Conservation (phyloP, 441 rosid genomes). For the Pelargonium myrrhifolium region DNA sequence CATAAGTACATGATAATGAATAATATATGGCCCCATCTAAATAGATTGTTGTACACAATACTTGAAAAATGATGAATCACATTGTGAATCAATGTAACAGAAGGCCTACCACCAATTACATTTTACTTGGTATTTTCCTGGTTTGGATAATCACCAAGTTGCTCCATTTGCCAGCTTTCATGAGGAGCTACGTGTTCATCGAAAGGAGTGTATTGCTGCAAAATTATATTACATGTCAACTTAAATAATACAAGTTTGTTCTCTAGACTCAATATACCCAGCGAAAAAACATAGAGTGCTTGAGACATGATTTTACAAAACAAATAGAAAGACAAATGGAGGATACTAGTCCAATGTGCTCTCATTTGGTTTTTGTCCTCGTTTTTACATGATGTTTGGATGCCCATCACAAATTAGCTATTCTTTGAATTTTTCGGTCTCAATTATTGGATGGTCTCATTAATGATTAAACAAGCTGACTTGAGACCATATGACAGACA, state of each 20-base stretch:
- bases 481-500: not conserved
- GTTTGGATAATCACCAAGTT: slow-evolving; percentile 49
- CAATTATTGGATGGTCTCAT: not conserved
- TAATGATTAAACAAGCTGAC: slow-evolving; percentile 4
- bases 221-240: slow-evolving; percentile 7
- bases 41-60: slow-evolving; percentile 27
- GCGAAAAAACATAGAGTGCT: not conserved
- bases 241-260: not conserved
- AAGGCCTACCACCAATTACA: slow-evolving; percentile 28
- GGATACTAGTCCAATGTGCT: not conserved
- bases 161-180: slow-evolving; percentile 82
- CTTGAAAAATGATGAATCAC: slow-evolving; percentile 30
- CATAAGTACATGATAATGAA: slow-evolving; percentile 24
- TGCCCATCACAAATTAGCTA: not conserved
- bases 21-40: slow-evolving; percentile 24
- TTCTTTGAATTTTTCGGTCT: slow-evolving; percentile 1
- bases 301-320: not conserved
- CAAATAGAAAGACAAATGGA: not conserved
- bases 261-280: not conserved
- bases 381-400: no score
- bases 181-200: slow-evolving; percentile 70
- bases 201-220: slow-evolving; percentile 61
- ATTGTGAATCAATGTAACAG: slow-evolving; percentile 29
- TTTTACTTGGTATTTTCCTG: slow-evolving; percentile 34
- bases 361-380: no score